Percentiles rank a stretch among this genome's conserved stretches.
phyloP scores from a whole-genome alignment of 345 rosid genomes.

The Salix udensis region DNA sequence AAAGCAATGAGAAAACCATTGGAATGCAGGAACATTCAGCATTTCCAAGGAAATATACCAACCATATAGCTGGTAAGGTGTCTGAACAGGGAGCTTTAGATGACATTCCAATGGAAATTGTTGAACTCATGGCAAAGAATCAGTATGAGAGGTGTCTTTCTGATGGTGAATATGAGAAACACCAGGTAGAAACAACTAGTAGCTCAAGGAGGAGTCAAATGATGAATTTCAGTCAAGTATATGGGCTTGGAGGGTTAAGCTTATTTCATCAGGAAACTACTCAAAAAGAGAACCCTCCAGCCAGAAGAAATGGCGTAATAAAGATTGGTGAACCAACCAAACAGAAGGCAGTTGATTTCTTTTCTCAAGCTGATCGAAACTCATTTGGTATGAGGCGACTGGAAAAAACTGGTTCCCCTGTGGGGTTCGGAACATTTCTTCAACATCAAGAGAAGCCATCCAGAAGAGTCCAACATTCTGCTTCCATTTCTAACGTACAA shows the following conservation, averaged over 20 bases:
- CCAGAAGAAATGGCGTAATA: slow-evolving; percentile 37
- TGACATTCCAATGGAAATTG: slow-evolving; percentile 95
- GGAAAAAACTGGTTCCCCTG: slow-evolving; percentile 38
- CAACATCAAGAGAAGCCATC: slow-evolving; percentile 42
- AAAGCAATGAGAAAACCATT: slow-evolving; percentile 38
- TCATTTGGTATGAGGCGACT: slow-evolving; percentile 26
- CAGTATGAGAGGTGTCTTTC: slow-evolving; percentile 85
- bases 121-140: slow-evolving; percentile 86
- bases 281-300: slow-evolving; percentile 35
- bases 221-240: slow-evolving; percentile 44
- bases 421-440: slow-evolving; percentile 35
- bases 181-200: slow-evolving; percentile 31
- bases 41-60: slow-evolving; percentile 26
- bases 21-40: slow-evolving; percentile 36
- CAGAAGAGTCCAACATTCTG: slow-evolving; percentile 38
- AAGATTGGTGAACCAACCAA: slow-evolving; percentile 28
- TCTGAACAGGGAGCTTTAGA: slow-evolving; percentile 55
- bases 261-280: slow-evolving; percentile 41
- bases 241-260: slow-evolving; percentile 32
- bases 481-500: slow-evolving; percentile 34
- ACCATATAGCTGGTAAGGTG: slow-evolving; percentile 37
- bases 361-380: slow-evolving; percentile 38
- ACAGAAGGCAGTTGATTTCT: slow-evolving; percentile 38
- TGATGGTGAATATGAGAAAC: slow-evolving; percentile 49
- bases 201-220: slow-evolving; percentile 30